Base-by-base conservation (phyloP, 2,329 filamentous ascomycete genomes). In the Apiospora koreana region DNA sequence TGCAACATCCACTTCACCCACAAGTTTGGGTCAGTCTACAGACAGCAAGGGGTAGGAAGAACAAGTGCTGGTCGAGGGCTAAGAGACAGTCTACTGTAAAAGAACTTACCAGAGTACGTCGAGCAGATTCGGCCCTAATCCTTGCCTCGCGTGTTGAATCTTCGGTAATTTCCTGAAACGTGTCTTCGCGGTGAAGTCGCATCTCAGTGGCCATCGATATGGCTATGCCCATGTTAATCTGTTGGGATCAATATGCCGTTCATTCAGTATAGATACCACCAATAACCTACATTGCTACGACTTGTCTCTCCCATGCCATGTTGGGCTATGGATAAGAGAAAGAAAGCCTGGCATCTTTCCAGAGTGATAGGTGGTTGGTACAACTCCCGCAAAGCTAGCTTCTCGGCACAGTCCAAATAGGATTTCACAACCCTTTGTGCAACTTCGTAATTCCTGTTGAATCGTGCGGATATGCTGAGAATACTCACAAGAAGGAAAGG, bases 321-420 rank as follows among this genome's bases (percentile, higher is more conserved):
- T 73, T 90, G 87, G 5, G 87, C 87, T 69, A 90, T 85, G 74
- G 86, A 88, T 21, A 90, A 79, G 3, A 90, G 78, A 72, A 89
- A 89, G 71, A 89, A 89, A 0, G 84, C 87, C 76, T 90, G 88
- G 68, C 86, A 89, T 50, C 85, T 81, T 74, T 89, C 86, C 23
- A 90, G 75, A 0, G 83, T 87, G 31, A 62, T 14, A 0, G 87
- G 85, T 68, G 84, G 83, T 48, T 83, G 79, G 74, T 89, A 89
- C 25, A 89, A 78, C 73, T 88, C 86, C 31, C 79, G 78, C 42
- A 84, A 76, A 1, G 87, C 86, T 10, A 89, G 77, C 8, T 75
- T 74, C 10, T 84, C 83, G 1, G 87, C 86, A 35, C 81, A 83
- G 46, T 84, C 83, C 81, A 87, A 86, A 72, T 88, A 89, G 65